A percentile compares a stretch with the other conserved stretches of the same genome.
phyloP scores from a whole-genome alignment of 2,329 filamentous ascomycete species.

The Cordyceps fumosorosea region DNA sequence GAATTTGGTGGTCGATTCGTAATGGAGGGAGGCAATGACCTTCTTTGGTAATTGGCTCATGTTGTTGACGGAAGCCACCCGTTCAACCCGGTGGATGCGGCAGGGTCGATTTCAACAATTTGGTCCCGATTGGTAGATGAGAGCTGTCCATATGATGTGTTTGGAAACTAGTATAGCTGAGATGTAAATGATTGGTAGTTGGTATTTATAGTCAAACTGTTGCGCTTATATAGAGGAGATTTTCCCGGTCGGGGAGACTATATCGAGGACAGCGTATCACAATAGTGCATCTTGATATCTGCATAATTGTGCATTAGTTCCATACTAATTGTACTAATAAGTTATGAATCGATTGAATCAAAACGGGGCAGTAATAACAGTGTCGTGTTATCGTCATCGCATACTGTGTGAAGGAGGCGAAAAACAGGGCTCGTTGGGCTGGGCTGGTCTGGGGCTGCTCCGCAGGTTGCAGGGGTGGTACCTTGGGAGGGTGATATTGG shows the following conservation, averaged over 20 bases:
- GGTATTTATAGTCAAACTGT: background rate
- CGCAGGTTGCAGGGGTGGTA: background rate
- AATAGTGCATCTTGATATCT: background rate
- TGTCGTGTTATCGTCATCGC: background rate
- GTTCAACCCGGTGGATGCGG: background rate
- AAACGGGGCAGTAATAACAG: background rate
- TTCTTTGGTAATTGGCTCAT: constrained; percentile 19
- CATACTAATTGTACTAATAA: background rate
- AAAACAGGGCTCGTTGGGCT: background rate
- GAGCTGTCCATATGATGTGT: background rate
- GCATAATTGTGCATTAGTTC: background rate
- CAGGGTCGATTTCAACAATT: background rate
- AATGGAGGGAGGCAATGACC: constrained; percentile 23
- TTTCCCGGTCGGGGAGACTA: background rate
- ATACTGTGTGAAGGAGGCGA: background rate
- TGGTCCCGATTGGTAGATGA: background rate
- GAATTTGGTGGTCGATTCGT: constrained; percentile 28
- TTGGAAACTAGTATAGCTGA: background rate
- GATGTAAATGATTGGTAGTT: background rate
- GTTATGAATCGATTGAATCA: too few relatives aligned
- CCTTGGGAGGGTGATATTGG: background rate
- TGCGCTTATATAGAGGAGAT: background rate
- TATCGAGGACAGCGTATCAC: background rate
- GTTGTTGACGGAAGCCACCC: background rate
- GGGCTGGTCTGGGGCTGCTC: background rate